Evolutionary conservation across 2,329 filamentous ascomycete species (phyloP).

Genomic region (Cryphonectria radicalis): DNA sequence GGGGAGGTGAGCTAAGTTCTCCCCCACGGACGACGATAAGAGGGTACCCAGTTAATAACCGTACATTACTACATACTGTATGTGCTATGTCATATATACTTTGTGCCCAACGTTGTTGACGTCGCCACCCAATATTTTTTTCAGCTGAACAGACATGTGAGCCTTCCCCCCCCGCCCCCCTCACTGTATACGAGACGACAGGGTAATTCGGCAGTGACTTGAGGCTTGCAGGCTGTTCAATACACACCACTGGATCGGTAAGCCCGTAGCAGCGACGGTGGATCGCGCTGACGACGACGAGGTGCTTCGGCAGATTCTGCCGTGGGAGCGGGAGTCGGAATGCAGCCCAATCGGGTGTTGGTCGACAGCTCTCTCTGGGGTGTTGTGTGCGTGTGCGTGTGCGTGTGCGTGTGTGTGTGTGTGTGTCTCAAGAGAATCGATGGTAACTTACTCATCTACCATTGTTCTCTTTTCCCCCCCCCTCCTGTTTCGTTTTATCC

Average conservation of each 20-base stretch:
- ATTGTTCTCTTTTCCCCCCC: not conserved
- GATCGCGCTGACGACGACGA: constrained; percentile 17
- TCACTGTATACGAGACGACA: not conserved
- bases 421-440: not conserved
- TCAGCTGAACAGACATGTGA: not conserved
- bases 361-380: not conserved
- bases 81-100: not conserved
- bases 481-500: too few relatives aligned
- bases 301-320: constrained; percentile 11
- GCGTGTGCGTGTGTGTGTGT: too few relatives aligned
- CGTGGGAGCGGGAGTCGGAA: constrained; percentile 4
- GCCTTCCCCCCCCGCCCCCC: not conserved
- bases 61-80: not conserved
- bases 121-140: not conserved
- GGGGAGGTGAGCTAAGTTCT: not conserved
- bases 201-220: not conserved
- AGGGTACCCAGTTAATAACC: constrained; percentile 2
- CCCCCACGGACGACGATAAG: not conserved
- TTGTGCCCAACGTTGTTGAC: not conserved
- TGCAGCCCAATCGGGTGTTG: constrained; percentile 2
- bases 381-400: not conserved
- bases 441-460: not conserved
- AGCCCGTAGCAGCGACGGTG: not conserved
- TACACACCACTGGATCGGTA: not conserved
- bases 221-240: not conserved